Evolutionary conservation across 2,329 filamentous ascomycete genomes (phyloP), one percentile per base, ranked within the genome.

Genomic region (Arachnomyces sp.): DNA sequence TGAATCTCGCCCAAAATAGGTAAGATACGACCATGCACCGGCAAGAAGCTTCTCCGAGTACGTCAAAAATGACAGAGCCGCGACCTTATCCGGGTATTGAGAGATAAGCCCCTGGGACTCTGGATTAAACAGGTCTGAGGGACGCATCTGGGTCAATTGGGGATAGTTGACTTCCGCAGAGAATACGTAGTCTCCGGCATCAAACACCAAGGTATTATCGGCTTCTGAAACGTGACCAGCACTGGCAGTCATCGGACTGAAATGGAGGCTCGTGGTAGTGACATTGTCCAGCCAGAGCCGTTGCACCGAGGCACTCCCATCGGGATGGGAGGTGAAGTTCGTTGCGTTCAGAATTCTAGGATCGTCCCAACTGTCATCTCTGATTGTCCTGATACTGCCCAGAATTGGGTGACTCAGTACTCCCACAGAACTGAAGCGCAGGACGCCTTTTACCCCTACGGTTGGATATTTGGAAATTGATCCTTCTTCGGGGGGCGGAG

Each of bases 1-100:
- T 44, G 71, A 77, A 50, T 83, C 78, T 8, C 78, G 70, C 0
- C 77, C 78, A 57, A 82, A 82, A 50, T 82, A 82, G 0, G 78
- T 82, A 33, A 82, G 56, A 48, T 81, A 82, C 1, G 77, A 63
- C 79, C 77, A 82, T 3, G 74, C 76, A 8, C 78, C 78, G 2
- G 79, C 78, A 2, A 80, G 63, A 0, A 82, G 62, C 47, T 82
- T 82, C 25, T 76, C 64, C 0, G 66, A 73, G 47, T 81, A 82
- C 0, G 79, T 81, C 3, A 82, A 60, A 56, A 82, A 82, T 0
- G 76, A 74, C 0, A 82, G 58, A 0, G 76, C 75, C 0, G 64
- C 65, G 1, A 70, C 67, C 39, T 75, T 65, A 30, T 66, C 67
- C 0, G 66, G 57, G 20, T 70, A 58, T 33, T 73, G 56, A 0